Evolutionary conservation across 1,284 basidiomycete species (phyloP).

Genomic region (Malassezia psittaci): DNA sequence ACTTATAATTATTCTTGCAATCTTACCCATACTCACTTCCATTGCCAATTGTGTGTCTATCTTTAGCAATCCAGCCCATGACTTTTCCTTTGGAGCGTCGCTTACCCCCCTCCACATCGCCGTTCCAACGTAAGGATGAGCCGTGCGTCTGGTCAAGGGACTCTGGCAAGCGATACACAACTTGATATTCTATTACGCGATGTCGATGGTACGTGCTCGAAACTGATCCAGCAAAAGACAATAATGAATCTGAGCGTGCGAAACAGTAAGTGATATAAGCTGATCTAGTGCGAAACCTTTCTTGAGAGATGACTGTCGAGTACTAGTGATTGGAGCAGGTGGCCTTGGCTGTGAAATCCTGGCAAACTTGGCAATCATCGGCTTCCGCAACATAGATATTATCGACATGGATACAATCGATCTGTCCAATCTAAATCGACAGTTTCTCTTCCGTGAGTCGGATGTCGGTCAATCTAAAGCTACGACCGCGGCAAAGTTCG

Average conservation of each 20-base stretch:
- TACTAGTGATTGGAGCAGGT: conserved; percentile 70
- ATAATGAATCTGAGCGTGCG: not conserved
- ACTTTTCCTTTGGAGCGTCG: too few species aligned
- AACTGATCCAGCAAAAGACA: not conserved
- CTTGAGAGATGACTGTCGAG: conserved; percentile 71
- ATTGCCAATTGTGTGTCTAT: too few species aligned
- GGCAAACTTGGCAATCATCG: conserved; percentile 53
- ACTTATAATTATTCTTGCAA: too few species aligned
- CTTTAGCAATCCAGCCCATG: too few species aligned
- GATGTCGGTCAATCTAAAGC: conserved; percentile 95
- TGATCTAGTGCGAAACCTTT: conserved; percentile 64
- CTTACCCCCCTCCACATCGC: not conserved
- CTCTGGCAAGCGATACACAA: not conserved
- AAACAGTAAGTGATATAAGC: not conserved
- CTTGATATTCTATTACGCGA: conserved; percentile 1
- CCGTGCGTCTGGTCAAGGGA: too few species aligned
- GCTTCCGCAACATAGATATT: conserved; percentile 95
- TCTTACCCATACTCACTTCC: too few species aligned
- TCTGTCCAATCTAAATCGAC: conserved; percentile 93
- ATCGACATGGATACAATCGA: conserved; percentile 99
- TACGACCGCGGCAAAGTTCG: conserved; percentile 68
- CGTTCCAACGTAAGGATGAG: not conserved
- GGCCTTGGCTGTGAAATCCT: conserved; percentile 47
- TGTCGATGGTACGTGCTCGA: not conserved
- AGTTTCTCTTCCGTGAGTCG: conserved; percentile 84